These are phyloP conservation scores for Calonectria fujianensis DNA, from an alignment of 2,329 filamentous ascomycete genomes.

Conservation along the genomic window DNA sequence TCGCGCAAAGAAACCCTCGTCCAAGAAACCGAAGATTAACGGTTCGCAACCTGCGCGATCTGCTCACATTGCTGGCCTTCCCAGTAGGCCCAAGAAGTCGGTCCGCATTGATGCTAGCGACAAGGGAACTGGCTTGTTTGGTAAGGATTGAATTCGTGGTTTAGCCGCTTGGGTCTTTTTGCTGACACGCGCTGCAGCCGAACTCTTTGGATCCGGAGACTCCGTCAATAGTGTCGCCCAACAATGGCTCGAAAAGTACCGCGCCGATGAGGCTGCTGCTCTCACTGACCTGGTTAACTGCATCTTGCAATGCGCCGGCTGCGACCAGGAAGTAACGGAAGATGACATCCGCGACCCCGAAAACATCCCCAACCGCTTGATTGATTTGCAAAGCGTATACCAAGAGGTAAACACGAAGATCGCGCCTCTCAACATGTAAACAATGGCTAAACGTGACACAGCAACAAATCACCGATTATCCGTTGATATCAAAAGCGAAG, in stretches of 20 bases:
- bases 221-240: constrained; percentile 74
- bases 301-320: constrained; percentile 84
- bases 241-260: constrained; percentile 77
- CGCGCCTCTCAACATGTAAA: not conserved
- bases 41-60: constrained; percentile 65
- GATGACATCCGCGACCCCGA: constrained; percentile 94
- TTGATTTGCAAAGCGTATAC: constrained; percentile 91
- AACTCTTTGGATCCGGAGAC: constrained; percentile 78
- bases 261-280: constrained; percentile 71
- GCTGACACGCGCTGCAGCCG: constrained; percentile 66
- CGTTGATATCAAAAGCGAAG: constrained; percentile 88
- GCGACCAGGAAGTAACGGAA: constrained; percentile 83
- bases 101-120: constrained; percentile 71
- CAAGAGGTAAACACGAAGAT: constrained; percentile 76
- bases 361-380: constrained; percentile 85
- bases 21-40: constrained; percentile 80
- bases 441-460: constrained; percentile 59
- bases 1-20: constrained; percentile 73
- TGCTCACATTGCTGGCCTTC: constrained; percentile 66
- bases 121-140: constrained; percentile 73
- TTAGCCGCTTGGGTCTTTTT: constrained; percentile 27
- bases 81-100: constrained; percentile 74
- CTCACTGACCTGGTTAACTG: constrained; percentile 80
- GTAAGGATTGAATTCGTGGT: constrained; percentile 60
- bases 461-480: constrained; percentile 91